Base-by-base conservation (phyloP, 2,329 filamentous ascomycete genomes). In the Talaromyces sp. region DNA sequence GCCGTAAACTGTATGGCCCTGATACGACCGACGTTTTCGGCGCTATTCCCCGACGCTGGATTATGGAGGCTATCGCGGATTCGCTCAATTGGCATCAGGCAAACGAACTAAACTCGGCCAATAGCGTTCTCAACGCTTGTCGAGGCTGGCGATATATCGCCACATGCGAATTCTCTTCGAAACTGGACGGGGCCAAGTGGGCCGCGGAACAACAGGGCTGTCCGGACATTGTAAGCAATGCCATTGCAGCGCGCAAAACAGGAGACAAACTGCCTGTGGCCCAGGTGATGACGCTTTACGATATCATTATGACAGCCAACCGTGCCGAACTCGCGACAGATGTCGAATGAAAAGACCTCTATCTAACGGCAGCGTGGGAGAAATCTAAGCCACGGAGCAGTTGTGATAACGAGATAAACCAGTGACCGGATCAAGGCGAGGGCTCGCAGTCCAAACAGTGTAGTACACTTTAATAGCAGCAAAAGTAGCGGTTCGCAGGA, bases 111-210 rank as follows among this genome's bases (percentile, higher is more conserved):
- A 56, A 46, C 45, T 52, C 53, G 19, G 44, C 45, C 32, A 52
- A 56, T 32, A 52, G 49, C 49, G 49, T 56, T 52, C 49, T 56
- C 22, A 56, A 56, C 45, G 53, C 53, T 41, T 52, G 53, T 22
- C 49, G 53, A 46, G 53, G 49, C 49, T 55, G 53, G 53, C 49
- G 44, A 52, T 55, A 45, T 44, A 55, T 55, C 19, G 49, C 41
- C 17, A 49, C 49, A 33, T 13, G 43, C 22, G 49, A 52, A 46
- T 55, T 55, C 40, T 52, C 49, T 44, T 55, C 53, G 3, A 55
- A 55, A 49, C 41, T 49, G 40, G 53, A 55, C 30, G 53, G 44
- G 53, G 53, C 53, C 37, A 52, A 52, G 52, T 55, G 53, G 53
- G 53, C 53, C 44, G 19, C 52, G 37, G 49, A 55, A 52, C 53